Base-by-base conservation (phyloP, 495 filamentous ascomycete genomes). In the Hypoxylon rickii region DNA sequence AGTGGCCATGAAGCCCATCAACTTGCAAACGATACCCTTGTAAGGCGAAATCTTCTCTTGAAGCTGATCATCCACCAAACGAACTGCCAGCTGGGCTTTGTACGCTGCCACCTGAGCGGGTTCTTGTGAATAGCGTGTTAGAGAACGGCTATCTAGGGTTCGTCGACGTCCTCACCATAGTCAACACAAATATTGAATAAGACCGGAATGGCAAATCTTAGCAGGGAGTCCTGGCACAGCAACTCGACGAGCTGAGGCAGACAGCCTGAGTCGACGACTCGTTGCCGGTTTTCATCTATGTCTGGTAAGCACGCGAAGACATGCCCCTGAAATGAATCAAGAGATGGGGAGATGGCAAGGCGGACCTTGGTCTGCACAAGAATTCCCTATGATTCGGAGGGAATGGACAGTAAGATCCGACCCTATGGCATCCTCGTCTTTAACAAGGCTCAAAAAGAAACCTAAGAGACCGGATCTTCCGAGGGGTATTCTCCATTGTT, bases 361-460 rank as follows among this genome's bases (percentile, higher is more conserved):
- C 76, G 63, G 71, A 88, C 89, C 83, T 47, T 83, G 86, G 64
- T 93, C 89, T 37, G 89, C 89, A 69, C 88, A 92, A n/a, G 83
- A 84, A 69, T 93, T 93, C 2, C 87, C 89, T 62, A 91, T 75
- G 18, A 93, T 56, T 12, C 88, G 83, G 22, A 94, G 72, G 20
- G 81, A 76, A 58, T 89, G 84, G 16, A 73, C 67, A 26, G 68
- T 65, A 4, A 82, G 65, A 5, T 61, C 36, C 11, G 56, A 56
- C n/a, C n/a, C n/a, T 1, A 63, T 55, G 7, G 75, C 24, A 1
- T 68, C 67, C 13, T 72, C 60, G 0, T 64, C 71, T 7, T 79
- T 68, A 36, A 88, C 58, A 3, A 86, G 56, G 13, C 74, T 63
- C 7, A 90, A 73, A 58, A 89, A 88, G 52, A 89, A 86, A 2